Conservation (phyloP, 495 filamentous ascomycete genomes). For the Astrothelium macrocarpum region DNA sequence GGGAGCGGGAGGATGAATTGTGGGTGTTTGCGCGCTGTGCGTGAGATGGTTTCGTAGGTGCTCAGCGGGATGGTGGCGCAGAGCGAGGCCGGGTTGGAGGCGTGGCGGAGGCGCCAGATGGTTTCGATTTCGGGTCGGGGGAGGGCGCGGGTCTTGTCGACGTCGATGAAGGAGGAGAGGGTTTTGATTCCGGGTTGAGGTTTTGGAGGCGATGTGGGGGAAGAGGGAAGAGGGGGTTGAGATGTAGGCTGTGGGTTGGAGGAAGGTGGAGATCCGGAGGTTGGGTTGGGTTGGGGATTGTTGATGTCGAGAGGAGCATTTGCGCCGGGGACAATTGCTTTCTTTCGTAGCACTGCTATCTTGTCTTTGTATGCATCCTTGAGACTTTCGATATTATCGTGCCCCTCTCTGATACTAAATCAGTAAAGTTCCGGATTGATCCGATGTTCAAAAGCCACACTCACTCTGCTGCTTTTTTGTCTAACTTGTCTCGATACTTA, state of each 20-base stretch:
- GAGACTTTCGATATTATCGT: conserved; percentile 61
- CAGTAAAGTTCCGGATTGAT: conserved; percentile 9
- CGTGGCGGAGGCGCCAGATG: conserved; percentile 87
- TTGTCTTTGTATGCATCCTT: conserved; percentile 75
- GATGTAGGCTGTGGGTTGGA: conserved; percentile 14
- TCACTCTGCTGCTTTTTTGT: conserved; percentile 68
- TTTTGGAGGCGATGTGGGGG: conserved; percentile 26
- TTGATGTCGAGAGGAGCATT: conserved; percentile 35
- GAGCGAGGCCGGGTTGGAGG: conserved; percentile 56
- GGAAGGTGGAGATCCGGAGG: conserved; percentile 16
- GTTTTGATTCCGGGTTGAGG: conserved; percentile 55
- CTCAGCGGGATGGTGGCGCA: conserved; percentile 67
- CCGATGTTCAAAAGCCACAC: conserved; percentile 13
- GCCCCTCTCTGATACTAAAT: conserved; percentile 50
- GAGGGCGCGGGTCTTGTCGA: conserved; percentile 61
- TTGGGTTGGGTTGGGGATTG: conserved; percentile 14
- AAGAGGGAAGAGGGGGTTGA: neutral
- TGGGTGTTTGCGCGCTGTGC: conserved; percentile 61
- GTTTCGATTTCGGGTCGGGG: conserved; percentile 74
- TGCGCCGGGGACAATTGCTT: conserved; percentile 48
- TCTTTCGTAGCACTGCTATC: conserved; percentile 55
- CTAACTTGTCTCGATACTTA: conserved; percentile 80
- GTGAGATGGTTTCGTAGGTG: conserved; percentile 59
- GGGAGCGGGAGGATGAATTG: conserved; percentile 89
- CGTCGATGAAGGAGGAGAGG: conserved; percentile 72